Base-by-base conservation (phyloP, 192 early-diverging fungal species). In the Backusella morwellensis region DNA sequence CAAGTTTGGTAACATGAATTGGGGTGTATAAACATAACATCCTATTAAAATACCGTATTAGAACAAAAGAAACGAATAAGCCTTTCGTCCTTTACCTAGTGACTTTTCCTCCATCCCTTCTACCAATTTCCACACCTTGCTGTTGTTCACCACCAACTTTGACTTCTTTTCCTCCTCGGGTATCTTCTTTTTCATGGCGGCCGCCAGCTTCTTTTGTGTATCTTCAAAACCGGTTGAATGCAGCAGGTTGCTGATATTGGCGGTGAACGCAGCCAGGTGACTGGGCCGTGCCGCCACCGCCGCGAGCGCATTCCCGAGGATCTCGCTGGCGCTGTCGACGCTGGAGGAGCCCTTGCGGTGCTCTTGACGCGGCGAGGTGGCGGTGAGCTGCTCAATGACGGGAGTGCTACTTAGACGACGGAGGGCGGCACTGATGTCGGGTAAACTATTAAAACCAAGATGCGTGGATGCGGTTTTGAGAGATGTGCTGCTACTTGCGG, bases 1-100 rank as follows among this genome's bases (percentile, higher is more conserved):
- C 36, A 90, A 75, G 7, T 70, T 77, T 14, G 89, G 89, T 23
- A 90, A 67, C 21, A 88, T 71, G 34, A 82, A 40, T 1, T 81
- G 54, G 11, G 88, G 83, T 35, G 84, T 76, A 71, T 89, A 89
- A 11, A 85, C 74, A n/a, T 83, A 68, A 44, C 84, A 84, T 2
- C 87, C 86, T 88, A 76, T 56, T 40, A 32, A 12, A 36, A 44
- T 32, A 32, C 32, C 32, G 32, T 32, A 32, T 32, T 32, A 32
- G 32, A 32, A 17, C 35, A 0, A 15, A 35, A 35, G 5, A 23
- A 42, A 6, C 17, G 23, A 54, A 76, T 4, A 38, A 36, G 3
- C 26, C 67, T 21, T 8, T 36, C 9, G 3, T 38, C 19, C 14
- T 44, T 59, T 67, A 40, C 80, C 80, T 41, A 82, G 56, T 0